phyloP scores from a whole-genome alignment of 2,329 filamentous ascomycete species.

The Chaetomium sp. region DNA sequence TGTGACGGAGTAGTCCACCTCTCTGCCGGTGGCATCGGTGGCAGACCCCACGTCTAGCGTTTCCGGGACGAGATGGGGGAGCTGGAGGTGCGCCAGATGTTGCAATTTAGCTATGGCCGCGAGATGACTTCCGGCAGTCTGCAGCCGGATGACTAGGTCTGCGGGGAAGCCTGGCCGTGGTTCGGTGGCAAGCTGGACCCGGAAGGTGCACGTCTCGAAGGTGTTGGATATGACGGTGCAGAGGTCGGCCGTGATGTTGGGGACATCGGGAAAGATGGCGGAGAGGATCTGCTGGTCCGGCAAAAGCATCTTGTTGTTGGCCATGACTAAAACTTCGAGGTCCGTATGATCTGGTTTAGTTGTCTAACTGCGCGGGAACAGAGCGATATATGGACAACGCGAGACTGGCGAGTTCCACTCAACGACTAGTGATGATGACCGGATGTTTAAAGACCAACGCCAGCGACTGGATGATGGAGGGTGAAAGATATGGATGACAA shows the following conservation, averaged over 20 bases:
- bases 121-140: conserved; percentile 4
- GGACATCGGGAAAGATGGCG: conserved; percentile 12
- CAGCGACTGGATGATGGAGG: too few relatives aligned
- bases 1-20: conserved; percentile 13
- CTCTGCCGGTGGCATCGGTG: neutral
- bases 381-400: neutral
- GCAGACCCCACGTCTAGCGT: conserved; percentile 9
- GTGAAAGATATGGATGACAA: too few relatives aligned
- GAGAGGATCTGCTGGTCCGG: conserved; percentile 9
- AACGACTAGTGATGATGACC: neutral
- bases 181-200: conserved; percentile 1
- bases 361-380: neutral
- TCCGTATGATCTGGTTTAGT: neutral
- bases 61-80: conserved; percentile 10
- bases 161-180: conserved; percentile 9
- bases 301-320: neutral
- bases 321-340: neutral
- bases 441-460: neutral
- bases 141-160: conserved; percentile 6
- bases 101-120: conserved; percentile 6
- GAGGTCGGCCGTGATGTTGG: neutral
- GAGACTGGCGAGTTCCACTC: neutral
- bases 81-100: conserved; percentile 6
- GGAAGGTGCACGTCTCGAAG: conserved; percentile 7
- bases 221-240: conserved; percentile 15